These are phyloP conservation scores for Picochlorum sp. DNA, from an alignment of 139 green algal genomes.

Conservation along the genomic window DNA sequence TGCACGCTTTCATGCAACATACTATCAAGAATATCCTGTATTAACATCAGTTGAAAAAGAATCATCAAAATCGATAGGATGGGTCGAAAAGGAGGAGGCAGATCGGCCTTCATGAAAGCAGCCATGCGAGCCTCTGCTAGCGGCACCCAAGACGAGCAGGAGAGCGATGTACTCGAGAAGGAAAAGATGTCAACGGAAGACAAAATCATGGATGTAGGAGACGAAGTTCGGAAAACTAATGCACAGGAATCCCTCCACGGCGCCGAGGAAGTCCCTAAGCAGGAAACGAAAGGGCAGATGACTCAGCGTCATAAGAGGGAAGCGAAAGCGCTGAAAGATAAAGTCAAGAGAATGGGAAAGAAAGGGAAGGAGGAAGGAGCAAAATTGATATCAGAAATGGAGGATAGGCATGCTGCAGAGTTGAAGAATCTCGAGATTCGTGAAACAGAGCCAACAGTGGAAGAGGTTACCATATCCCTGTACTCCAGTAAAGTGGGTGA, in stretches of 20 bases:
- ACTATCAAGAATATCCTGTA: too few species aligned
- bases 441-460: conserved; percentile 7
- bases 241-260: conserved; percentile 5
- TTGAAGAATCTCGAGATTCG: conserved; percentile 47
- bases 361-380: conserved; percentile 59
- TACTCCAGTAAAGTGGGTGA: conserved; percentile 18
- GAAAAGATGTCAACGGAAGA: neutral
- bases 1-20: too few species aligned
- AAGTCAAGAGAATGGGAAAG: conserved; percentile 56
- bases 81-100: conserved; percentile 39
- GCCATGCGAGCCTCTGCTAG: neutral
- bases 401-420: conserved; percentile 49
- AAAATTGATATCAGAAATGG: conserved; percentile 45
- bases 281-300: conserved; percentile 55
- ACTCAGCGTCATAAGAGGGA: conserved; percentile 74
- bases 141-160: neutral
- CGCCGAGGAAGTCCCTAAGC: neutral
- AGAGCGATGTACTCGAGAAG: neutral
- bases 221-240: neutral
- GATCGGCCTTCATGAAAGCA: conserved; percentile 34
- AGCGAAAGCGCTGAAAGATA: conserved; percentile 60
- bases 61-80: conserved; percentile 14
- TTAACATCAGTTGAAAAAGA: neutral
- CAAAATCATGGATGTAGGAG: neutral
- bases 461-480: conserved; percentile 16